Conservation (phyloP, 2,329 filamentous ascomycete genomes). For the Lecanosticta acicola region DNA sequence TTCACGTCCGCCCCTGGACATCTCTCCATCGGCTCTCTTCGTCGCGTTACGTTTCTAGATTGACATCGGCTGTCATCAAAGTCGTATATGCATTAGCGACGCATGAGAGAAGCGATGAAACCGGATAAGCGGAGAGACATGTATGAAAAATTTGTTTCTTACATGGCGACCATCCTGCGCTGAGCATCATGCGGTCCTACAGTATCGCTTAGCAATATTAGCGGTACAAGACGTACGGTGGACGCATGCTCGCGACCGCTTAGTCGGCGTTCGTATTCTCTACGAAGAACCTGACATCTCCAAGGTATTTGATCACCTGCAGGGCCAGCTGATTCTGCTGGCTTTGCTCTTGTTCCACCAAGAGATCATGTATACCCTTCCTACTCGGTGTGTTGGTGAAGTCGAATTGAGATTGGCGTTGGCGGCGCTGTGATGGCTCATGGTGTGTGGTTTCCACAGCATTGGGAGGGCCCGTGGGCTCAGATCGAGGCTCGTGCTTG, state of each 20-base stretch:
- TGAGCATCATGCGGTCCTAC: too few relatives aligned
- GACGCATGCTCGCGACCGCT: too few relatives aligned
- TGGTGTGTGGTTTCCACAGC: constrained; percentile 3
- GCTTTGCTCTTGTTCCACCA: constrained; percentile 43
- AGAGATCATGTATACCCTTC: constrained; percentile 24
- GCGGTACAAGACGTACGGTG: not conserved
- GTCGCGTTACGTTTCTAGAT: too few relatives aligned
- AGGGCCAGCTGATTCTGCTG: constrained; percentile 40
- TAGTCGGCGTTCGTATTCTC: not conserved
- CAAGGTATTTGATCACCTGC: constrained; percentile 44
- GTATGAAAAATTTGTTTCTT: too few relatives aligned
- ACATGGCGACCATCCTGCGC: too few relatives aligned
- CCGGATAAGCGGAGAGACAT: too few relatives aligned
- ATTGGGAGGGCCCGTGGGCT: constrained; percentile 2
- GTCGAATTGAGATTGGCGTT: not conserved
- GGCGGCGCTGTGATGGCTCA: not conserved
- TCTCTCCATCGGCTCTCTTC: too few relatives aligned
- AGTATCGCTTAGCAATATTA: not conserved
- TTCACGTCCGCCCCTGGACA: too few relatives aligned
- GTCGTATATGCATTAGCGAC: too few relatives aligned
- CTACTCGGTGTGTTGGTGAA: constrained; percentile 9
- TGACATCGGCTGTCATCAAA: too few relatives aligned
- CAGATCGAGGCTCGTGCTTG: constrained; percentile 26
- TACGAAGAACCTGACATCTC: constrained; percentile 38
- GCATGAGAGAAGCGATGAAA: too few relatives aligned